Base-by-base conservation (phyloP, 2,329 filamentous ascomycete genomes). In the Metarhizium anisopliae region DNA sequence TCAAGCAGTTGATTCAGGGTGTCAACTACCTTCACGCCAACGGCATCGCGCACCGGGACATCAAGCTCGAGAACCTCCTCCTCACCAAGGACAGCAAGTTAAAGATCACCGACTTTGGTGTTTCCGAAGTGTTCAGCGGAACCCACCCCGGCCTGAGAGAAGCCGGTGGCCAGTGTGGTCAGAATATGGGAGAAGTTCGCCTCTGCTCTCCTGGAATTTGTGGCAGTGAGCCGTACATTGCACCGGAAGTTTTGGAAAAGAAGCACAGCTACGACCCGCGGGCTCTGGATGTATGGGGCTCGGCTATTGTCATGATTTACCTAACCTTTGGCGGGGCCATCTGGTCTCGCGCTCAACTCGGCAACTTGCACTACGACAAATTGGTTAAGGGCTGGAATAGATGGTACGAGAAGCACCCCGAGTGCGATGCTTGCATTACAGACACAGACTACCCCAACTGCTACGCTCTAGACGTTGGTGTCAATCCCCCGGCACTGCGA, bases 81-180 rank as follows among this genome's bases (percentile, higher is more conserved):
- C 79, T 96, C 58, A 87, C 85, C 50, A 84, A 83, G 62, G 83
- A 90, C 57, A 90, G 90, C 66, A 86, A 90, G 68, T 77, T 95
- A 55, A 95, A 95, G 73, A 92, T 96, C 58, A 91, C 90, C 52
- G 91, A 96, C 68, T 95, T 96, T 72, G 91, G 91, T 54, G 89
- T 93, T 14, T 91, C 89, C 0, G 89, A 94, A 67, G 87, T 95
- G 18, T 95, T 95, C 66, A 83, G 80, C 54, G 90, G 90, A 43
- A 85, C 85, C 52, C 90, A 95, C 68, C 90, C 90, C 0, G 90
- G 90, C 35, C 73, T 91, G 45, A 80, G 87, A 58, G 83, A 86
- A 63, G 81, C 87, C 13, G 83, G 84, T 53, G 87, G 88, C 55
- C 80, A 87, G 64, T 92, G 87, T 68, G 88, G 87, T 51, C 80